Evolutionary conservation across 1,284 basidiomycete genomes (phyloP).

Genomic region (Peniophora sp.): DNA sequence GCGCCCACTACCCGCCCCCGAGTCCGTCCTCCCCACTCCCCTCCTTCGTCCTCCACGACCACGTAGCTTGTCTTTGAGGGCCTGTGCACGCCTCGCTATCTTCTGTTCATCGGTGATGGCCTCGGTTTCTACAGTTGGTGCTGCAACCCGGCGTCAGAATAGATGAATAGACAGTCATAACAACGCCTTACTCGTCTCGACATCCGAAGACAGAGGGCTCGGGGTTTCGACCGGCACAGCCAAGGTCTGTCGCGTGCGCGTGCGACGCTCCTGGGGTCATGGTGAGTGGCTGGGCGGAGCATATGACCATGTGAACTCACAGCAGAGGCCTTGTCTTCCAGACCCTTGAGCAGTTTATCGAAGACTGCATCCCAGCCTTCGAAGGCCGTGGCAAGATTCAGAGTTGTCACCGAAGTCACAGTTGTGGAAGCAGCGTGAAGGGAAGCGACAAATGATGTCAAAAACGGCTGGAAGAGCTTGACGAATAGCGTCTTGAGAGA

Average conservation of each 20-base stretch:
- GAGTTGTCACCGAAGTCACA: conserved; percentile 32
- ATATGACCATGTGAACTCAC: conserved; percentile 26
- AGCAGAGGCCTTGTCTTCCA: conserved; percentile 71
- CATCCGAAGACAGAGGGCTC: conserved; percentile 55
- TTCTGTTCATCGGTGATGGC: conserved; percentile 73
- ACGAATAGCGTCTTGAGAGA: conserved; percentile 81
- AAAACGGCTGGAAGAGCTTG: conserved; percentile 77
- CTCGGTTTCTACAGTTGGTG: conserved; percentile 50
- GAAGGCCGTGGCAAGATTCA: conserved; percentile 68
- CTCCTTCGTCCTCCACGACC: conserved; percentile 55
- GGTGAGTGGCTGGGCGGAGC: conserved; percentile 2
- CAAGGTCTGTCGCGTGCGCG: conserved; percentile 41
- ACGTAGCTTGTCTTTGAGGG: conserved; percentile 77
- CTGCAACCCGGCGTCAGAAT: conserved; percentile 25
- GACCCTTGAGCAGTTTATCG: conserved; percentile 63
- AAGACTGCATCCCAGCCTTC: conserved; percentile 81
- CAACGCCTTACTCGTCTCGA: conserved; percentile 44
- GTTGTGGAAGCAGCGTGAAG: conserved; percentile 52
- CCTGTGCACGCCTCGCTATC: conserved; percentile 89
- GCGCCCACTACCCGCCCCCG: conserved; percentile 47
- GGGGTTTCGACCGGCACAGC: conserved; percentile 29
- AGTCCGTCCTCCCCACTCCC: conserved; percentile 42
- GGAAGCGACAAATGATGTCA: conserved; percentile 76
- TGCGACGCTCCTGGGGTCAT: conserved; percentile 55
- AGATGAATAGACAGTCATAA: too few relatives aligned